phyloP scores from a whole-genome alignment of 345 rosid species.

The Eucalyptus melliodora region DNA sequence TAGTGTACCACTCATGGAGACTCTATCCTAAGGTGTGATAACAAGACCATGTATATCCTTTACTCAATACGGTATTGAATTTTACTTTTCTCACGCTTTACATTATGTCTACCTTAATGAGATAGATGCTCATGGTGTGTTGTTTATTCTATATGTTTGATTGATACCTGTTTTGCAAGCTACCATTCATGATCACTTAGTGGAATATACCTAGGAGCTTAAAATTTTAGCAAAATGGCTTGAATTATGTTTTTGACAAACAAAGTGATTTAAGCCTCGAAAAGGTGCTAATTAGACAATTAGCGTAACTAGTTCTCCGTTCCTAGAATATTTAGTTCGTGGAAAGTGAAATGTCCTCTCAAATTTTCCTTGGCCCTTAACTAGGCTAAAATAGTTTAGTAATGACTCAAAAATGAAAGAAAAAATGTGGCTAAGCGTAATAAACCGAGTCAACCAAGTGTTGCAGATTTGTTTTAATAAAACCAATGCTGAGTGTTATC shows the following conservation, averaged over 20 bases:
- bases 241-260: neutral
- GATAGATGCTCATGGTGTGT: neutral
- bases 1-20: neutral
- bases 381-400: too few relatives aligned
- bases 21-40: neutral
- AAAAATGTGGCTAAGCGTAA: too few relatives aligned
- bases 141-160: neutral
- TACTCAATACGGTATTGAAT: neutral
- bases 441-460: too few relatives aligned
- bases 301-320: rapidly evolving
- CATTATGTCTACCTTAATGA: neutral
- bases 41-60: neutral
- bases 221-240: neutral
- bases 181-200: neutral
- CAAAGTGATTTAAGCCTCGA: neutral
- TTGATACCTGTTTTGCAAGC: neutral
- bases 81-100: neutral
- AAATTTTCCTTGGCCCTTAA: too few relatives aligned
- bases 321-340: neutral
- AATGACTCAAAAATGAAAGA: too few relatives aligned
- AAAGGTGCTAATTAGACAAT: neutral
- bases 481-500: too few relatives aligned
- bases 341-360: too few relatives aligned
- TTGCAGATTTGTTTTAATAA: too few relatives aligned
- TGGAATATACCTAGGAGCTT: neutral